These are phyloP conservation scores for Pseudogymnoascus sp. DNA, from an alignment of 2,329 filamentous ascomycete genomes.

Conservation along the genomic window DNA sequence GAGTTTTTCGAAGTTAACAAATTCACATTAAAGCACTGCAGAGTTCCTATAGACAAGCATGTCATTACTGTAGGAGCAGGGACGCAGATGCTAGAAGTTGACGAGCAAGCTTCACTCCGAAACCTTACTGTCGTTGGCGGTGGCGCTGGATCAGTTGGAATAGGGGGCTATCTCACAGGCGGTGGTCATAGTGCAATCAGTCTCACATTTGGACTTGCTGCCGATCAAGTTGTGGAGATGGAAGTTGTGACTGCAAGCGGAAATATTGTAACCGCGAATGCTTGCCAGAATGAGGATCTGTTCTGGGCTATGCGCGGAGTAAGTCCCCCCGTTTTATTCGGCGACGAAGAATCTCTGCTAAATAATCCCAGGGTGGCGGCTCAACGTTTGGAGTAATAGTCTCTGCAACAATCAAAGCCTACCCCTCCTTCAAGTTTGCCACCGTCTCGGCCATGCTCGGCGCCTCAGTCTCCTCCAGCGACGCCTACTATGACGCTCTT, in stretches of 20 bases:
- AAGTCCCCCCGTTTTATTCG: slow-evolving; percentile 20
- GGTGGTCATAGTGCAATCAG: slow-evolving; percentile 50
- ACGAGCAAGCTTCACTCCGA: slow-evolving; percentile 35
- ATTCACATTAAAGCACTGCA: slow-evolving; percentile 36
- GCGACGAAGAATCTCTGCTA: not conserved
- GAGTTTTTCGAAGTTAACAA: slow-evolving; percentile 28
- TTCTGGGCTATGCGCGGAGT: slow-evolving; percentile 58
- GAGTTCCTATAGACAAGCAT: slow-evolving; percentile 34
- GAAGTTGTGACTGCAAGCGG: slow-evolving; percentile 47
- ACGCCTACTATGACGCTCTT: slow-evolving; percentile 39
- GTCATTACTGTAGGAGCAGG: slow-evolving; percentile 47
- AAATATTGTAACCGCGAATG: slow-evolving; percentile 41
- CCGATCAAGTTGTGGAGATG: slow-evolving; percentile 52
- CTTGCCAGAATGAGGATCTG: slow-evolving; percentile 45
- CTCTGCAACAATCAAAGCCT: slow-evolving; percentile 46
- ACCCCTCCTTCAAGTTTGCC: slow-evolving; percentile 30
- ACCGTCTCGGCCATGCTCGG: slow-evolving; percentile 26
- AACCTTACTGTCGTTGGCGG: slow-evolving; percentile 47
- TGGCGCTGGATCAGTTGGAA: slow-evolving; percentile 45
- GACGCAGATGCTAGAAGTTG: slow-evolving; percentile 41
- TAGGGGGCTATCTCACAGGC: slow-evolving; percentile 53
- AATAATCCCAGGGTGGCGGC: slow-evolving; percentile 42
- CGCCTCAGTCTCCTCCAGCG: slow-evolving; percentile 24
- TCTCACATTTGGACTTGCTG: slow-evolving; percentile 48
- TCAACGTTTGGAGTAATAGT: slow-evolving; percentile 53